Evolutionary conservation across 2,329 filamentous ascomycete genomes (phyloP), one percentile per base, ranked within the genome.

Genomic region (Sclerotinia spermophila): DNA sequence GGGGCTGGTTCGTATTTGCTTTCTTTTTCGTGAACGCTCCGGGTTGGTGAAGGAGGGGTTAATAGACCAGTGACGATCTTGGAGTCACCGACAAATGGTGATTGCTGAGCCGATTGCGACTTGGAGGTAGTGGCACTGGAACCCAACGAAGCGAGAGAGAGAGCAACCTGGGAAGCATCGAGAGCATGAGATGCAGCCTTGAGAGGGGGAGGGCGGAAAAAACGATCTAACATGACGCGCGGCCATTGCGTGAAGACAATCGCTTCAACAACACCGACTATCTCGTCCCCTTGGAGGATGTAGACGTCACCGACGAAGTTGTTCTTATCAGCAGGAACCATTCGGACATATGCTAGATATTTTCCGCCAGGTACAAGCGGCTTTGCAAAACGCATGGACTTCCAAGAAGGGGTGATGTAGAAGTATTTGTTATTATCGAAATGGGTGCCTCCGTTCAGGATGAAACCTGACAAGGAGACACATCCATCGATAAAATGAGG

Each of bases 281-380:
- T 78, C 0, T 68, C 71, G 24, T 71, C 74, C 17, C 76, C 78
- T 61, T 80, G 78, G 24, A 82, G 72, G 11, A 82, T 67, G 68
- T 80, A 81, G 0, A 81, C 78, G 70, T 81, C 79, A 30, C 80
- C 81, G 0, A 40, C 56, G 19, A 60, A 33, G 35, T 89, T 87
- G 62, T 81, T 78, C 56, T 77, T 74, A 11, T 88, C 80, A 30
- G 87, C 82, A 21, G 48, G n/a, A 5, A 51, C n/a, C 48, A 51
- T 51, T 27, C 48, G 48, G 13, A 51, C 48, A 51, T 51, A 51
- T 7, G 48, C 48, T 51, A 51, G n/a, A 8, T 51, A 51, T 15
- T 27, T 51, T 11, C 48, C 48, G 13, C 48, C 48, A n/a, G 48
- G n/a, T 27, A n/a, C n/a, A 27, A 51, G 48, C 5, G 48, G 48